A percentile compares a stretch with the other conserved stretches of the same genome.
Evolutionary conservation across 106 monocot genomes (phyloP).

Genomic region (Dendrobium chrysotoxum): DNA sequence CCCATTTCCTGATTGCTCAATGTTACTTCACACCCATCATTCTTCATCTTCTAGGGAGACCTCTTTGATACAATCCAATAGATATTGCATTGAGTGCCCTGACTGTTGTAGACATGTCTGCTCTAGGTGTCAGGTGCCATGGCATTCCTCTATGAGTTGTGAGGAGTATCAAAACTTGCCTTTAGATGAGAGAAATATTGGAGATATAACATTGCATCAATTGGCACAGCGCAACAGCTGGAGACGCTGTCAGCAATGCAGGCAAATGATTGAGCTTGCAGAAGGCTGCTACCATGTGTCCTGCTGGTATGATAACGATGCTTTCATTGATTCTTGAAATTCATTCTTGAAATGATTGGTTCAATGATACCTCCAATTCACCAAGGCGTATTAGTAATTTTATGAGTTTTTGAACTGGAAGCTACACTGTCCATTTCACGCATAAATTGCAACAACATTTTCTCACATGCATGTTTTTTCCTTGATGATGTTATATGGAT

Average conservation of each 20-base stretch:
- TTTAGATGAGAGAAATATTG: slow-evolving; percentile 37
- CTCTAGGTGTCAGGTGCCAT: slow-evolving; percentile 52
- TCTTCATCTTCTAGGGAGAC: slow-evolving; percentile 25
- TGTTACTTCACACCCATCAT: slow-evolving; percentile 17
- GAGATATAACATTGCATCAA: slow-evolving; percentile 29
- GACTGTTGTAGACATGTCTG: slow-evolving; percentile 65
- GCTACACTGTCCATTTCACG: too few species aligned
- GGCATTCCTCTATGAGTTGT: slow-evolving; percentile 71
- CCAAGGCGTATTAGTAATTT: not conserved
- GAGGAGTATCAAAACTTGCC: slow-evolving; percentile 62
- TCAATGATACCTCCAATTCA: not conserved
- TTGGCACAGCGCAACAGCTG: slow-evolving; percentile 44
- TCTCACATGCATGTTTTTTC: too few species aligned
- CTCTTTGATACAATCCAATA: slow-evolving; percentile 35
- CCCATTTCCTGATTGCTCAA: slow-evolving; percentile 60
- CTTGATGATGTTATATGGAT: too few species aligned
- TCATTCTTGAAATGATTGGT: not conserved
- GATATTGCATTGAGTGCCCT: slow-evolving; percentile 47
- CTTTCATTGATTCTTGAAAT: not conserved
- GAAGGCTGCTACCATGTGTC: slow-evolving; percentile 67
- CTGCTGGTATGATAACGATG: slow-evolving; percentile 61
- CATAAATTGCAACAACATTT: too few species aligned
- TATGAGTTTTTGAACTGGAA: not conserved
- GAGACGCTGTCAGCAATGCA: slow-evolving; percentile 66
- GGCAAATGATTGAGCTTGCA: slow-evolving; percentile 55